Base-by-base conservation (phyloP, 148 eudicot species). In the Limonium bicolor region DNA sequence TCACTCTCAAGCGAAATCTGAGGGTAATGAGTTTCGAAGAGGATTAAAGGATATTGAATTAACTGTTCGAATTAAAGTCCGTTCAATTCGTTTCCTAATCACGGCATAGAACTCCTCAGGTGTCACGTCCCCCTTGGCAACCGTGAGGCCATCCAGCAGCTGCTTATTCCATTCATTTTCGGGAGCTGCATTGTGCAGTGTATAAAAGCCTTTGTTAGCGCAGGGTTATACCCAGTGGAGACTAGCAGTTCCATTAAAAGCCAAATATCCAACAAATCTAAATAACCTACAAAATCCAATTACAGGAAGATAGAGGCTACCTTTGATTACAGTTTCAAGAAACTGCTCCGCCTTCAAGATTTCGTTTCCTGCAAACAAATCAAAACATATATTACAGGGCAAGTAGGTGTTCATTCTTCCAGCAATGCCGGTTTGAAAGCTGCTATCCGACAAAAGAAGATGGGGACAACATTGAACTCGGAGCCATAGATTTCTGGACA, bases 301-400 rank as follows among this genome's bases (percentile, higher is more conserved):
- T n/a, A n/a, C n/a, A n/a, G n/a, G n/a, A n/a, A n/a, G n/a, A n/a
- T n/a, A n/a, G n/a, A 53, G 19, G 31, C 36, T 76, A 90, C 99
- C 99, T 92, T 62, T 65, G 19, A 92, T 85, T 54, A 92, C 27
- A 20, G 77, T 63, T 76, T 92, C 99, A 46, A 85, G 99, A 52
- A 76, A 63, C 62, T 65, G 85, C 59, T 92, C 95, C 1, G 78
- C 63, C 64, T 68, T 69, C 30, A 92, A 29, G 50, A 85, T 63
- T 48, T 78, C 76, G 42, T 76, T 71, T 36, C 86, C 97, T 84
- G 67, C 36, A 58, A 48, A 61, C 8, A 7, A 22, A 44, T 50
- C 63, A 47, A 54, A 28, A 28, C 20, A 51, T 19, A 46, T 5
- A n/a, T n/a, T n/a, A n/a, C n/a, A n/a, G n/a, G n/a, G n/a, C n/a